Percentiles rank a stretch among this genome's conserved stretches.
These are phyloP conservation scores for Malassezia obtusa DNA, from an alignment of 1,284 basidiomycete species.

Conservation along the genomic window DNA sequence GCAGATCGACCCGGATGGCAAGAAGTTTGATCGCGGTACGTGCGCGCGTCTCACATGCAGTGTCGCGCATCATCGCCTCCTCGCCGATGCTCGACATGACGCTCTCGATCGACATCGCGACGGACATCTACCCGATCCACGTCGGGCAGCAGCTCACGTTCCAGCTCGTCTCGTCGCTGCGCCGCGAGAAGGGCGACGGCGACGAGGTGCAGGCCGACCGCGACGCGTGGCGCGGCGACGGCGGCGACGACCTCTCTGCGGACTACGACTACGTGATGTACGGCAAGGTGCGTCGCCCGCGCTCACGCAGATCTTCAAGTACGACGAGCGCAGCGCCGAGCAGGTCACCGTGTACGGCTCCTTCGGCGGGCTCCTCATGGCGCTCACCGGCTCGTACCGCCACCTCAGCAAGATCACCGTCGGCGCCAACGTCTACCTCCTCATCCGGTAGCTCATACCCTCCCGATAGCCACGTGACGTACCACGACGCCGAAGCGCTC, in stretches of 20 bases:
- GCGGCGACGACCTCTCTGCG: conserved; percentile 74
- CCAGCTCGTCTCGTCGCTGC: conserved; percentile 59
- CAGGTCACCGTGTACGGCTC: conserved; percentile 87
- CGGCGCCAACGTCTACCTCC: conserved; percentile 80
- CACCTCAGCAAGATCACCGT: conserved; percentile 86
- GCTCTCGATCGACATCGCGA: conserved; percentile 59
- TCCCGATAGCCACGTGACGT: neutral
- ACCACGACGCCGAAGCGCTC: neutral
- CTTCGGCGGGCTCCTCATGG: conserved; percentile 93
- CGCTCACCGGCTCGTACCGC: conserved; percentile 80
- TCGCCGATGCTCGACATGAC: conserved; percentile 64
- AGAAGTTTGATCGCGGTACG: conserved; percentile 90
- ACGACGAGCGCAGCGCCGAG: conserved; percentile 74
- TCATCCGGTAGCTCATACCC: conserved; percentile 56
- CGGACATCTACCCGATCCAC: conserved; percentile 48
- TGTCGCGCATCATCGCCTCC: conserved; percentile 36
- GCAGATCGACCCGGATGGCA: conserved; percentile 58
- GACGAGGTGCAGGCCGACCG: conserved; percentile 49
- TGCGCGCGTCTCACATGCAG: conserved; percentile 12
- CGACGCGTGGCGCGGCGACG: conserved; percentile 78
- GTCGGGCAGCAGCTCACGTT: conserved; percentile 68
- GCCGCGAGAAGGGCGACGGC: conserved; percentile 51
- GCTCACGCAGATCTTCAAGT: conserved; percentile 74
- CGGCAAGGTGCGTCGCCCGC: conserved; percentile 64
- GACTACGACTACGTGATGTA: conserved; percentile 99